phyloP scores from a whole-genome alignment of 495 filamentous ascomycete species.

The Talaromyces proteolyticus region DNA sequence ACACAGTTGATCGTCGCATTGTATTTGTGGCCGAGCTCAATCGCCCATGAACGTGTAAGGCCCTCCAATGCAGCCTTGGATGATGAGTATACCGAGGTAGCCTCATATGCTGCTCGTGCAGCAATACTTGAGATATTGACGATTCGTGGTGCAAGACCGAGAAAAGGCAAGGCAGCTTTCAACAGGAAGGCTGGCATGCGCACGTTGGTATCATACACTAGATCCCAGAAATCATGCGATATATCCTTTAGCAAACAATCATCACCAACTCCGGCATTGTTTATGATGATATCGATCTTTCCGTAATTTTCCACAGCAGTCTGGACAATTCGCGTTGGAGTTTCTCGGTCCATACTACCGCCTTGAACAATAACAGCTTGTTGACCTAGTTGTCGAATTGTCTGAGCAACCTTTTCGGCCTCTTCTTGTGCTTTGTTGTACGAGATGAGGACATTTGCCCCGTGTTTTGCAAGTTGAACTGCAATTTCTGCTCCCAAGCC shows the following conservation, averaged over 20 bases:
- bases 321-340: constrained; percentile 22
- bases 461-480: constrained; percentile 18
- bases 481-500: constrained; percentile 26
- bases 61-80: constrained; percentile 44
- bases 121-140: constrained; percentile 50
- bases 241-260: constrained; percentile 18
- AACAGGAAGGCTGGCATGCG: constrained; percentile 30
- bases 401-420: not conserved
- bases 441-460: constrained; percentile 27
- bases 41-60: constrained; percentile 33
- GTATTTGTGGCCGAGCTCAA: constrained; percentile 33
- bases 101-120: constrained; percentile 29
- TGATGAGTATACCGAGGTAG: constrained; percentile 30
- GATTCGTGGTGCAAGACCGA: constrained; percentile 41
- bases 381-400: not conserved
- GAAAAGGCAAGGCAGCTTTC: constrained; percentile 39
- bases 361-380: not conserved
- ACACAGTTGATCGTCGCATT: constrained; percentile 41
- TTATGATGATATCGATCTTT: constrained; percentile 18
- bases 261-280: constrained; percentile 13
- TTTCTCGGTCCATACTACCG: constrained; percentile 8
- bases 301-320: constrained; percentile 15
- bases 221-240: constrained; percentile 25
- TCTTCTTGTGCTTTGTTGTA: too few relatives aligned
- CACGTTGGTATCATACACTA: constrained; percentile 36